phyloP scores from a whole-genome alignment of 192 early-diverging fungal genomes.

The Dissophora ornata region DNA sequence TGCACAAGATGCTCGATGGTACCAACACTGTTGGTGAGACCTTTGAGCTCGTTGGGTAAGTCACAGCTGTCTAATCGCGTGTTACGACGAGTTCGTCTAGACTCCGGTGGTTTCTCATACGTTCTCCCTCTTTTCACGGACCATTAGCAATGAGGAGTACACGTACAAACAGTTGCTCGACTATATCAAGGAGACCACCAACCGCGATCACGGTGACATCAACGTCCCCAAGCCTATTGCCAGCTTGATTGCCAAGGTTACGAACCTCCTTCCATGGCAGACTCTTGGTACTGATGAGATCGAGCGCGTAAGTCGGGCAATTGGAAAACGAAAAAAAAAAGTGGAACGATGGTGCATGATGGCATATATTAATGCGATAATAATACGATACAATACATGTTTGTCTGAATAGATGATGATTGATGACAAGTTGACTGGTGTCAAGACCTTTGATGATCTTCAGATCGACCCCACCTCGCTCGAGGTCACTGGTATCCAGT shows the following conservation, averaged over 20 bases:
- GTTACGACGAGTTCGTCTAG: neutral
- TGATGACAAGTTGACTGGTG: slow-evolving; percentile 74
- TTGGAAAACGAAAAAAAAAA: no score
- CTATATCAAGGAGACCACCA: slow-evolving; percentile 72
- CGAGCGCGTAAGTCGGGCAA: slow-evolving; percentile 65
- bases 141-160: slow-evolving; percentile 76
- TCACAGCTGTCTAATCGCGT: neutral
- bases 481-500: slow-evolving; percentile 85
- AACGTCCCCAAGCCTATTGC: slow-evolving; percentile 79
- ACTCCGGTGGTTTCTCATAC: neutral
- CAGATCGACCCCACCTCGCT: slow-evolving; percentile 83
- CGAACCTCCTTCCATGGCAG: slow-evolving; percentile 79
- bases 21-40: slow-evolving; percentile 83
- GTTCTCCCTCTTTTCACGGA: neutral
- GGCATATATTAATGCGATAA: no score
- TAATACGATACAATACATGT: no score
- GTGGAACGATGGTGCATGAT: no score
- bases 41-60: slow-evolving; percentile 89
- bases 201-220: slow-evolving; percentile 53
- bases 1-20: slow-evolving; percentile 79
- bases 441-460: slow-evolving; percentile 88
- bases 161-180: slow-evolving; percentile 77
- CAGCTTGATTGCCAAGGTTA: slow-evolving; percentile 71
- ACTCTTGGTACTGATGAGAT: slow-evolving; percentile 88
- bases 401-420: slow-evolving; percentile 61